These are phyloP conservation scores for Coffea canephora DNA, from an alignment of 257 asterid genomes.

Conservation along the genomic window DNA sequence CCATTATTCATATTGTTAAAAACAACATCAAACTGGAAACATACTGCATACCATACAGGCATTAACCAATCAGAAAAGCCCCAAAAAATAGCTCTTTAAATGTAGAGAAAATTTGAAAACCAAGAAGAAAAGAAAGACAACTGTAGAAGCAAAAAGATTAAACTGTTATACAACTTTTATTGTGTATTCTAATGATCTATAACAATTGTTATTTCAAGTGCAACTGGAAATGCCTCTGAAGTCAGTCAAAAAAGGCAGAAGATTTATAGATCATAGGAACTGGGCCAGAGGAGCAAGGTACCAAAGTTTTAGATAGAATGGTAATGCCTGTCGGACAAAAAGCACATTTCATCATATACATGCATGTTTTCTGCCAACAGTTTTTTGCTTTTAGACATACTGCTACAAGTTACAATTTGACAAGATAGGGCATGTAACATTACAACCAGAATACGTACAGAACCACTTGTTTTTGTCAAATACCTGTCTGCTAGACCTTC, in stretches of 20 bases:
- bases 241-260: neutral
- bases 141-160: neutral
- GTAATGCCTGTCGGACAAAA: neutral
- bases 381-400: neutral
- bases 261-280: neutral
- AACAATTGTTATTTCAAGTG: neutral
- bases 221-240: neutral
- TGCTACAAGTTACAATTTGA: neutral
- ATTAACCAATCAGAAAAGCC: neutral
- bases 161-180: neutral
- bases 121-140: neutral
- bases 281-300: neutral
- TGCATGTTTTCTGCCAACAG: neutral
- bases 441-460: neutral
- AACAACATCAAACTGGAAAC: neutral
- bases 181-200: neutral
- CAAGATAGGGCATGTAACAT: neutral
- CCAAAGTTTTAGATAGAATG: neutral
- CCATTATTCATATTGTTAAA: neutral
- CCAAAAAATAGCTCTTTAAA: neutral
- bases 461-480: neutral
- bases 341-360: neutral
- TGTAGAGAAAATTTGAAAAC: neutral
- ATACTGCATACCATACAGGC: neutral
- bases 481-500: slow-evolving; percentile 90